Base-by-base conservation (phyloP, 192 early-diverging fungal species). In the Oehlia diaphana region DNA sequence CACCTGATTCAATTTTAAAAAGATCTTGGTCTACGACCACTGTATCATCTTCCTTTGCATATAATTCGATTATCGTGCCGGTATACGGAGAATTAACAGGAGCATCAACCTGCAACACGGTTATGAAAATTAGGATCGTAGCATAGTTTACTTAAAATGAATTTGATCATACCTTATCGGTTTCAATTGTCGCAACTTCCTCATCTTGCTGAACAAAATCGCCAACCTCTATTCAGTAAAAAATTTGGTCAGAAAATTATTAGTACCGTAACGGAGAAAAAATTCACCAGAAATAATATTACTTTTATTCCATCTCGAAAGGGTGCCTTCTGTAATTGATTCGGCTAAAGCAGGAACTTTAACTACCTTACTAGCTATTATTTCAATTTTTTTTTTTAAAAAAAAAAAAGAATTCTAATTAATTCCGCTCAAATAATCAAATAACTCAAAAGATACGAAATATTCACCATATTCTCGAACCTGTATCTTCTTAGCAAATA, bases 321-420 rank as follows among this genome's bases (percentile, higher is more conserved):
- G 86, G 19, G 97, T 98, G 72, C 98, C 98, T 84, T 99, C 98
- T 49, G 96, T 94, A 85, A 99, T 98, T 35, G 96, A 98, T 82
- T 99, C 98, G 71, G 96, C 98, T 95, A 99, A 96, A 61, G 93
- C 92, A 72, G 98, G 98, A 26, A 94, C 93, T 88, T 96, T 93
- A 86, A 99, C 90, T 80, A 94, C 84, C 82, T 95, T 94, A 77
- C 94, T 94, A 75, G 93, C 94, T 90, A 70, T 39, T 21, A 70
- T 70, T 70, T 42, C 7, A 42, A 9, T 42, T 42, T 53, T 53
- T 19, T 37, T 31, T 53, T 19, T 37, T 31, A 1, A 31, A 31
- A 58, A 58, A 31, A 31, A 58, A 58, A 58, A 21, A 21, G 7
- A 58, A 21, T 16, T 4, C 16, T 58, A 58, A 58, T 58, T 58